Percentiles rank a stretch among this genome's conserved stretches.
These are phyloP conservation scores for Fomitopsis serialis DNA, from an alignment of 768 basidiomycete genomes.

Conservation along the genomic window DNA sequence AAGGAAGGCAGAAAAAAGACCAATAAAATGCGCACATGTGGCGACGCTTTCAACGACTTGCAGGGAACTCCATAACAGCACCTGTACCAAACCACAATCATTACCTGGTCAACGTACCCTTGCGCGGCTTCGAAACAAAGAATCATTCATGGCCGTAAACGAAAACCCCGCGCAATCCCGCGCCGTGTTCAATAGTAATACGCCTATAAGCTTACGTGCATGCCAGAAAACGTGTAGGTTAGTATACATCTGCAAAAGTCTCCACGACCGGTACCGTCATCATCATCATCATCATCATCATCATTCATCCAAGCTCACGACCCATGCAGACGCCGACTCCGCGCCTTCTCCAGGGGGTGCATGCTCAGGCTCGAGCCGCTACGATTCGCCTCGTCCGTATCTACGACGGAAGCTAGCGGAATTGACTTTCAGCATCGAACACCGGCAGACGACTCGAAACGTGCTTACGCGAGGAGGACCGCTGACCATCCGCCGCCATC, in stretches of 20 bases:
- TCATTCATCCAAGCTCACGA: background rate
- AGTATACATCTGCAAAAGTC: background rate
- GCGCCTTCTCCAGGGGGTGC: slow-evolving; percentile 66
- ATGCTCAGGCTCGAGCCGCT: slow-evolving; percentile 36
- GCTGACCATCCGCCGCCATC: background rate
- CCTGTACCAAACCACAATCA: too few relatives aligned
- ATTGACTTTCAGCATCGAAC: slow-evolving; percentile 6
- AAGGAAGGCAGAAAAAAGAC: too few relatives aligned
- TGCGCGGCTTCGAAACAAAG: too few relatives aligned
- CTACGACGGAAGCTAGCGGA: slow-evolving; percentile 6
- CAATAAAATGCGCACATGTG: too few relatives aligned
- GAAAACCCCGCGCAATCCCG: too few relatives aligned
- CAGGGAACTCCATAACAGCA: too few relatives aligned
- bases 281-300: background rate
- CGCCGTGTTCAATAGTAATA: background rate
- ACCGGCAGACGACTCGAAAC: background rate
- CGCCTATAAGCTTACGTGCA: background rate
- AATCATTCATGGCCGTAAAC: too few relatives aligned
- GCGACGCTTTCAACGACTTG: too few relatives aligned
- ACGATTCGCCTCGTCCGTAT: slow-evolving; percentile 31
- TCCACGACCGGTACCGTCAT: too few relatives aligned
- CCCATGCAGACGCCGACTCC: slow-evolving; percentile 35
- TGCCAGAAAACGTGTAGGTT: background rate
- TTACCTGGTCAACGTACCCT: too few relatives aligned
- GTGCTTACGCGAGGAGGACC: slow-evolving; percentile 15